These are phyloP conservation scores for Beta corolliflora DNA, from an alignment of 179 eudicot species.

Conservation along the genomic window DNA sequence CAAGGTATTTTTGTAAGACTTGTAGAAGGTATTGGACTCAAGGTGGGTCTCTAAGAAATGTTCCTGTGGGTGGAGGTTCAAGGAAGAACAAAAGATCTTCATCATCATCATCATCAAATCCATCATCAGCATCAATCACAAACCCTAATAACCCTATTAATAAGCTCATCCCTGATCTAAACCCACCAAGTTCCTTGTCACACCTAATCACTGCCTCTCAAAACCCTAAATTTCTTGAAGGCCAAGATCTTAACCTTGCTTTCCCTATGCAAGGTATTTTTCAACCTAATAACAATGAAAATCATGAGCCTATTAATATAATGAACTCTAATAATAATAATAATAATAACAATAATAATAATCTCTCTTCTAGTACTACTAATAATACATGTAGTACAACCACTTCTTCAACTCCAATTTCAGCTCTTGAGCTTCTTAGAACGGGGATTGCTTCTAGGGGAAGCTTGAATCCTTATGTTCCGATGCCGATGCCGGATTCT, in stretches of 20 bases:
- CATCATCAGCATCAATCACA: constrained; percentile 7
- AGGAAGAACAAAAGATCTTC: constrained; percentile 68
- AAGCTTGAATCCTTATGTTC: constrained; percentile 42
- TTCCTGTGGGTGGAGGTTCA: constrained; percentile 82
- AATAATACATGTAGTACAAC: constrained; percentile 19
- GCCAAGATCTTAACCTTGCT: constrained; percentile 64
- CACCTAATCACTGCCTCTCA: constrained; percentile 40
- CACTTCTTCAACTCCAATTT: constrained; percentile 28
- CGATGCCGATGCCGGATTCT: constrained; percentile 37
- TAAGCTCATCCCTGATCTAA: constrained; percentile 47
- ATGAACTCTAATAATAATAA: constrained; percentile 14
- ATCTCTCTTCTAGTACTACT: constrained; percentile 4
- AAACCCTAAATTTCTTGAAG: constrained; percentile 57
- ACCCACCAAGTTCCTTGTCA: constrained; percentile 47
- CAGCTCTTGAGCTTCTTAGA: constrained; percentile 63
- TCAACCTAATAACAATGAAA: constrained; percentile 36
- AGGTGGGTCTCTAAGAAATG: constrained; percentile 76
- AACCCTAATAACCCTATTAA: constrained; percentile 9
- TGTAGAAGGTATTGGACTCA: constrained; percentile 86
- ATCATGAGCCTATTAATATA: constrained; percentile 23
- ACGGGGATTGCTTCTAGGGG: constrained; percentile 51
- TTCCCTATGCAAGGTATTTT: constrained; percentile 47
- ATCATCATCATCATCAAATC: constrained; percentile 14
- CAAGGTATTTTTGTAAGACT: constrained; percentile 76
- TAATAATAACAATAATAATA: neutral